These are phyloP conservation scores for Cryptosporidium meleagridis DNA, from an alignment of 169 alveolate genomes.

Conservation along the genomic window DNA sequence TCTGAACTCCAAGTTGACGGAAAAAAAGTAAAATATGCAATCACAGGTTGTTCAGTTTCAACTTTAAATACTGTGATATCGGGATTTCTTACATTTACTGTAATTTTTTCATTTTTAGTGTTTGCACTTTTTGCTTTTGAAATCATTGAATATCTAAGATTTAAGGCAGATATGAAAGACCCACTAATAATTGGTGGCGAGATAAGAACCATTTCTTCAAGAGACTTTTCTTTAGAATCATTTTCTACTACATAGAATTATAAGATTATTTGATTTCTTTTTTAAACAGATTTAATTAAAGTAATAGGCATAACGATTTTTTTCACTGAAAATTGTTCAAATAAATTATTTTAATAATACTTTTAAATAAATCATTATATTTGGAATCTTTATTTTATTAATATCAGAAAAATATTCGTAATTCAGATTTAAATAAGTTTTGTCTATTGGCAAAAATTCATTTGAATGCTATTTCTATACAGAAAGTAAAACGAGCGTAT, in stretches of 20 bases:
- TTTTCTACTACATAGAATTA: neutral
- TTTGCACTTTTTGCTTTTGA: slow-evolving; percentile 47
- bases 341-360: too few species aligned
- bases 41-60: slow-evolving; percentile 30
- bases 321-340: neutral
- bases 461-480: too few species aligned
- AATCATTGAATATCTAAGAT: slow-evolving; percentile 46
- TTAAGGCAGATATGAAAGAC: slow-evolving; percentile 70
- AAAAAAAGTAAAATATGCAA: slow-evolving; percentile 20
- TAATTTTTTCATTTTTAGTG: slow-evolving; percentile 24
- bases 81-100: slow-evolving; percentile 39
- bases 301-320: neutral
- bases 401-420: too few species aligned
- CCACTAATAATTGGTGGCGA: slow-evolving; percentile 72
- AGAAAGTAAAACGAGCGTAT: neutral
- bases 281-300: neutral
- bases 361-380: too few species aligned
- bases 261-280: neutral
- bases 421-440: too few species aligned
- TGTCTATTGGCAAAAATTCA: too few species aligned
- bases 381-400: too few species aligned
- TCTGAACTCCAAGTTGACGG: slow-evolving; percentile 9
- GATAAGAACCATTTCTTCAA: slow-evolving; percentile 46
- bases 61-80: slow-evolving; percentile 32
- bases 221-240: slow-evolving; percentile 40